A percentile compares a stretch with the other conserved stretches of the same genome.
Evolutionary conservation across 805 yeast species (phyloP).

Genomic region (Starmerella riodocensis): DNA sequence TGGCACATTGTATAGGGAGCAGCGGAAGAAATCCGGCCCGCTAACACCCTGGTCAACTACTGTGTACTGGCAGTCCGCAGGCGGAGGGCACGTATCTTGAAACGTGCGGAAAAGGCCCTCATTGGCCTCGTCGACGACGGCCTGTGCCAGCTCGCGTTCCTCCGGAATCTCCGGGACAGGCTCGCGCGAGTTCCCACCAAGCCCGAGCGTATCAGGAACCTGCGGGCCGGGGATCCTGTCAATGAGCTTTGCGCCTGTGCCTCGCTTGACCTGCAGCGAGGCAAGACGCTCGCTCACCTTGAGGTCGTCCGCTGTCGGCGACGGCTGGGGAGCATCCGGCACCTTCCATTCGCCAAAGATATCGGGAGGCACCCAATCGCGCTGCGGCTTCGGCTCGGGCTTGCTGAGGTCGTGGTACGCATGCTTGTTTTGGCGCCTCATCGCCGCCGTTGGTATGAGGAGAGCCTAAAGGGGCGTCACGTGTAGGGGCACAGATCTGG

Average conservation of each 20-base stretch:
- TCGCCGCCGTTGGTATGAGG: neutral
- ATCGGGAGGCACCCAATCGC: too few relatives aligned
- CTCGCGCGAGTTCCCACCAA: slow-evolving; percentile 16
- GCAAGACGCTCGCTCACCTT: slow-evolving; percentile 9
- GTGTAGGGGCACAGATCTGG: neutral
- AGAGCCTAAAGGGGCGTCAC: neutral
- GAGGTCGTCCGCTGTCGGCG: too few relatives aligned
- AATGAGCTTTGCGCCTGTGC: slow-evolving; percentile 1
- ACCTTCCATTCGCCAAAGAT: too few relatives aligned
- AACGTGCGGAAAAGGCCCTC: slow-evolving; percentile 50
- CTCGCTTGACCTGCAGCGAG: neutral
- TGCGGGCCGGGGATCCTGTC: slow-evolving; percentile 10
- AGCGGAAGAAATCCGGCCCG: slow-evolving; percentile 63
- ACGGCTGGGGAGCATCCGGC: too few relatives aligned
- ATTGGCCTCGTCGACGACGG: slow-evolving; percentile 26
- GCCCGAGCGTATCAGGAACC: slow-evolving; percentile 12
- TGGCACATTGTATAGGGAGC: slow-evolving; percentile 76
- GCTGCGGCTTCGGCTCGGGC: neutral
- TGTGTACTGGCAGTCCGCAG: slow-evolving; percentile 56
- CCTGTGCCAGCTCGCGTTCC: slow-evolving; percentile 21
- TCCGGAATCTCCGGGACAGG: slow-evolving; percentile 21
- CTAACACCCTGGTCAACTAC: slow-evolving; percentile 76
- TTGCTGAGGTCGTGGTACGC: slow-evolving; percentile 17
- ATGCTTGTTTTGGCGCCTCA: slow-evolving; percentile 11
- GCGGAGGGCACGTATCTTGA: slow-evolving; percentile 70